Percentiles rank a stretch among this genome's conserved stretches.
Evolutionary conservation across 768 basidiomycete genomes (phyloP).

Genomic region (Leccinellum albellum): DNA sequence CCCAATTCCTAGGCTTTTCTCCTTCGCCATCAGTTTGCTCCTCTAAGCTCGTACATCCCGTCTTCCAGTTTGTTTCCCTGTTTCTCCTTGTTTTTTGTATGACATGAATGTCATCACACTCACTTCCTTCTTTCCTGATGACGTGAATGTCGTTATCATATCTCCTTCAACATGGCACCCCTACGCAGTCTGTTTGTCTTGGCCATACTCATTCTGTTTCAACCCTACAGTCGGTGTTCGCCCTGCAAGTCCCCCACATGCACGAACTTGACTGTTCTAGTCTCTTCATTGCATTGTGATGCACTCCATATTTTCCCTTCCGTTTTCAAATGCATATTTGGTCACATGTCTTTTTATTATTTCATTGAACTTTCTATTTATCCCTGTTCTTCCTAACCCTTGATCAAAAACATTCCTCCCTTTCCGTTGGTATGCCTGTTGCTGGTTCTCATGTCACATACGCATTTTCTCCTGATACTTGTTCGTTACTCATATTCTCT

Average conservation of each 20-base stretch:
- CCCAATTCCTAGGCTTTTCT: background rate
- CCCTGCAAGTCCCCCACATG: too few species aligned
- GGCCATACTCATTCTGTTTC: too few species aligned
- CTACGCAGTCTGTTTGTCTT: too few species aligned
- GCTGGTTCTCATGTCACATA: background rate
- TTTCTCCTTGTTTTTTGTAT: background rate
- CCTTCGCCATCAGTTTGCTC: background rate
- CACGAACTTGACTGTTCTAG: too few species aligned
- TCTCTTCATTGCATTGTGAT: too few species aligned
- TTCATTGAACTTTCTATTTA: too few species aligned
- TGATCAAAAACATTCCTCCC: background rate
- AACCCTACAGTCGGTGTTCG: too few species aligned
- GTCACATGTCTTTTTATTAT: background rate
- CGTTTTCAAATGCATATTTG: background rate
- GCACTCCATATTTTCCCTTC: too few species aligned
- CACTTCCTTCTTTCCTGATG: too few species aligned
- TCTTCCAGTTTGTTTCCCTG: background rate
- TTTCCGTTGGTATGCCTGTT: too few species aligned
- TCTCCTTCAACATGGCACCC: background rate
- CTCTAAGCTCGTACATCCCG: background rate
- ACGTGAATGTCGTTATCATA: background rate
- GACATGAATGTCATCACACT: background rate
- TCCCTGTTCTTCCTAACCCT: background rate
- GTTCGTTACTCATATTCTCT: background rate
- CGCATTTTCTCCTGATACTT: background rate